These are phyloP conservation scores for Debaryomycetaceae sp. DNA, from an alignment of 1,139 yeast genomes.

Conservation along the genomic window DNA sequence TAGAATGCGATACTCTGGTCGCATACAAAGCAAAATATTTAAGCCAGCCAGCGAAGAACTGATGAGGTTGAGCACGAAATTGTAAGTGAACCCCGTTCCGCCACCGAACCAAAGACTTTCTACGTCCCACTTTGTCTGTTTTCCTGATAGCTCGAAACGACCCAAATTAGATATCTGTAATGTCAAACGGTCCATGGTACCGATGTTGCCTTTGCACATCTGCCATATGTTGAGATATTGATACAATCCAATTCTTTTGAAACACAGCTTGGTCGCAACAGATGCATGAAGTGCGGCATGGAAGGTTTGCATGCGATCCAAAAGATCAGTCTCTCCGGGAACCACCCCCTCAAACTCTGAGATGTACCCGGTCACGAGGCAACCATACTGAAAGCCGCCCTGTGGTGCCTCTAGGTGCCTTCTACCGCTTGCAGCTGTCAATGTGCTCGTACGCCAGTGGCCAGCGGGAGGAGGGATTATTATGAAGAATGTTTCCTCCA, in stretches of 20 bases:
- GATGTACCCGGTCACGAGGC: conserved; percentile 17
- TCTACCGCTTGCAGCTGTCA: conserved; percentile 12
- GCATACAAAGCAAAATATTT: conserved; percentile 16
- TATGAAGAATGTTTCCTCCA: conserved; percentile 9
- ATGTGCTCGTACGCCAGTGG: conserved; percentile 9
- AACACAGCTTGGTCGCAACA: conserved; percentile 12
- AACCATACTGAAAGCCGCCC: conserved; percentile 16
- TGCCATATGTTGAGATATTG: conserved; percentile 14
- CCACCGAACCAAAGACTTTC: conserved; percentile 18
- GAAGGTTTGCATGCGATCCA: conserved; percentile 13
- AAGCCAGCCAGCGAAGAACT: conserved; percentile 16
- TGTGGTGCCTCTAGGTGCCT: conserved; percentile 11
- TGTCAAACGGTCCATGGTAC: conserved; percentile 13
- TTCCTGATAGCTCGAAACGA: conserved; percentile 10
- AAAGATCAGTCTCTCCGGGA: conserved; percentile 5
- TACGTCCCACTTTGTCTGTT: conserved; percentile 10
- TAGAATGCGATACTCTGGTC: conserved; percentile 19
- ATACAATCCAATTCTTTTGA: conserved; percentile 14
- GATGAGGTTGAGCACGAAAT: conserved; percentile 18
- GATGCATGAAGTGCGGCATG: conserved; percentile 12
- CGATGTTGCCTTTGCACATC: conserved; percentile 10
- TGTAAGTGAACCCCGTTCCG: conserved; percentile 18
- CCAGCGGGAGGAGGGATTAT: conserved; percentile 7
- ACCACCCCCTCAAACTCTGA: conserved; percentile 4
- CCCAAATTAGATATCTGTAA: conserved; percentile 22